These are phyloP conservation scores for Colletotrichum tofieldiae DNA, from an alignment of 2,329 filamentous ascomycete genomes.

Conservation along the genomic window DNA sequence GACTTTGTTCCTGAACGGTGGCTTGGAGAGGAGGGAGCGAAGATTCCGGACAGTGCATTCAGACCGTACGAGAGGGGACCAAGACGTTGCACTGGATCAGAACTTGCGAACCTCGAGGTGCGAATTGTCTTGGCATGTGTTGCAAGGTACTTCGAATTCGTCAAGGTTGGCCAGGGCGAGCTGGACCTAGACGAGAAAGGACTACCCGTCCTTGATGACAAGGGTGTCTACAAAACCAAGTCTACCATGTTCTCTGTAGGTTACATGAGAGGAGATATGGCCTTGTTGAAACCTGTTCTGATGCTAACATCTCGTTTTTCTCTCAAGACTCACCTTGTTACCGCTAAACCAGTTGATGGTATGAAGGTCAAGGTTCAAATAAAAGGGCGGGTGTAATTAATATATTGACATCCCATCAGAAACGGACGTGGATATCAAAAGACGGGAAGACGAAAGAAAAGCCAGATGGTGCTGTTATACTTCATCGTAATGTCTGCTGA, in stretches of 20 bases:
- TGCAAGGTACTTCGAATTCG: conserved; percentile 34
- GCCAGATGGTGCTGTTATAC: too few relatives aligned
- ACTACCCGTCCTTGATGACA: conserved; percentile 24
- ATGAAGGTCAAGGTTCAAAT: conserved; percentile 34
- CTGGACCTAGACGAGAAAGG: conserved; percentile 30
- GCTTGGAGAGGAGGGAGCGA: conserved; percentile 42
- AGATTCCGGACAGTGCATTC: conserved; percentile 33
- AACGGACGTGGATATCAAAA: not conserved
- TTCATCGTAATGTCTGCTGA: not conserved
- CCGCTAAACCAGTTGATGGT: conserved; percentile 35
- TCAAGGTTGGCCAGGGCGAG: conserved; percentile 38
- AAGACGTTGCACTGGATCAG: conserved; percentile 31
- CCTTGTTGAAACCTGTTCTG: not conserved
- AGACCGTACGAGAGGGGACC: conserved; percentile 34
- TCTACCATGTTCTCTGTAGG: conserved; percentile 33
- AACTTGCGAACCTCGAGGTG: conserved; percentile 33
- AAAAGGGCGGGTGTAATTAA: conserved; percentile 9
- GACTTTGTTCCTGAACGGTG: conserved; percentile 59
- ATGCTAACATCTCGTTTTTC: not conserved
- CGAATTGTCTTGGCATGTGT: conserved; percentile 27
- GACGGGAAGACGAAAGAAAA: not conserved
- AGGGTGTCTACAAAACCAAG: conserved; percentile 39
- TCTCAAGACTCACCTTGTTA: conserved; percentile 32
- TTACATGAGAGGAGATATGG: not conserved
- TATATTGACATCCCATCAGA: not conserved